Evolutionary conservation across 192 early-diverging fungal species (phyloP), one percentile per base, ranked within the genome.

Genomic region (Coemansia sp.): DNA sequence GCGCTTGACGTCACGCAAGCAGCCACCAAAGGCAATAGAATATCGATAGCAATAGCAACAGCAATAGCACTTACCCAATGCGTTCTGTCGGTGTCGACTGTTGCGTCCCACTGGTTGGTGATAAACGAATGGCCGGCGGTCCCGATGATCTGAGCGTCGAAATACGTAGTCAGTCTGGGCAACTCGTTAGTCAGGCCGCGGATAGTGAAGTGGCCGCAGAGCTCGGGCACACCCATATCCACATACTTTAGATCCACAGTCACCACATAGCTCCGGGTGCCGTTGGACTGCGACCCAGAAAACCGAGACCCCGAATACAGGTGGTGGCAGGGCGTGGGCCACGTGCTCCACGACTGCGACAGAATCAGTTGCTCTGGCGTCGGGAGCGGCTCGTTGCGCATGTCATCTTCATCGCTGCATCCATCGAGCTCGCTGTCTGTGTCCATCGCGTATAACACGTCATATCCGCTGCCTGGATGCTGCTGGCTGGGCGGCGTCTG

Each of bases 91-190:
- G 86, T 89, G 42, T 84, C 81, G 38, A 87, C 84, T 64, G 86
- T 84, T n/a, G 90, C 89, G 45, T 88, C 87, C 92, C 92, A 93
- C 70, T 91, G 89, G 49, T 86, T 75, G 43, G 92, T 93, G 52
- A 89, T 64, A 66, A 93, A 93, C 53, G 82, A 76, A 81, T 90
- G 69, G 49, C 75, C 60, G 39, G 69, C 69, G 23, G 74, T 74
- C 8, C 90, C 92, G 65, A 93, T 85, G 61, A 93, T 85, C 73
- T 92, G 90, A 10, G 85, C 89, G 57, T 92, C 91, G 74, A 92
- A 92, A 67, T 84, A 92, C 41, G 91, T 92, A 62, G 87, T 88
- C 57, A 92, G 79, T 65, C 83, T 84, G 38, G 92, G 89, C 80
- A 85, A 85, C 64, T 90, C 90, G 63, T 56, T 63, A 3, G 92